Conservation (phyloP, 441 rosid genomes). For the Brassica balearica region DNA sequence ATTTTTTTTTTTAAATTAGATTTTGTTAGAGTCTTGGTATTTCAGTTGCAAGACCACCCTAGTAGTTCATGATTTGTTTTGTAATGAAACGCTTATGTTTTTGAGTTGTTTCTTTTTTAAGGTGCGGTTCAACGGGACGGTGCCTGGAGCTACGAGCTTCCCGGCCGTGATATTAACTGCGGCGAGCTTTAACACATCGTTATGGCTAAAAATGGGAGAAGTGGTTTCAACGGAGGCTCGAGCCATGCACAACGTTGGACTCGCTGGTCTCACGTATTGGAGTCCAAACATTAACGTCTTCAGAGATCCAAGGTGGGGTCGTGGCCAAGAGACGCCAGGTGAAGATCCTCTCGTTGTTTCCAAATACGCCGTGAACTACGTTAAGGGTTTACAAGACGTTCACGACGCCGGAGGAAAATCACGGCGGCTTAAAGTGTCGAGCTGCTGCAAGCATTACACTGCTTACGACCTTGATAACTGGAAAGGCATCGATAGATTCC, state of each 20-base stretch:
- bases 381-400: conserved; percentile 57
- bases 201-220: conserved; percentile 46
- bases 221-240: conserved; percentile 59
- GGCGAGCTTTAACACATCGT: conserved; percentile 60
- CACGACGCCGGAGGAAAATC: conserved; percentile 2
- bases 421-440: conserved; percentile 52
- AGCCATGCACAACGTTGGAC: conserved; percentile 57
- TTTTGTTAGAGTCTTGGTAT: no score
- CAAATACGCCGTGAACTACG: conserved; percentile 49
- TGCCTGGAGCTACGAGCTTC: conserved; percentile 80
- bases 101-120: neutral
- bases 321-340: conserved; percentile 57
- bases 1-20: neutral
- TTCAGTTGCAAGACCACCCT: neutral
- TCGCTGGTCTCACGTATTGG: conserved; percentile 58
- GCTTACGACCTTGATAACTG: conserved; percentile 60
- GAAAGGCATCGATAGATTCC: conserved; percentile 49
- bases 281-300: conserved; percentile 55
- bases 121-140: conserved; percentile 52
- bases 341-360: conserved; percentile 59
- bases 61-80: conserved; percentile 12
- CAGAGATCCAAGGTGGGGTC: conserved; percentile 64
- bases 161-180: conserved; percentile 63
- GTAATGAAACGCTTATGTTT: conserved; percentile 17
- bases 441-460: conserved; percentile 60